A percentile compares a stretch with the other conserved stretches of the same genome.
These are phyloP conservation scores for Xylariales sp. DNA, from an alignment of 2,329 filamentous ascomycete species.

Conservation along the genomic window DNA sequence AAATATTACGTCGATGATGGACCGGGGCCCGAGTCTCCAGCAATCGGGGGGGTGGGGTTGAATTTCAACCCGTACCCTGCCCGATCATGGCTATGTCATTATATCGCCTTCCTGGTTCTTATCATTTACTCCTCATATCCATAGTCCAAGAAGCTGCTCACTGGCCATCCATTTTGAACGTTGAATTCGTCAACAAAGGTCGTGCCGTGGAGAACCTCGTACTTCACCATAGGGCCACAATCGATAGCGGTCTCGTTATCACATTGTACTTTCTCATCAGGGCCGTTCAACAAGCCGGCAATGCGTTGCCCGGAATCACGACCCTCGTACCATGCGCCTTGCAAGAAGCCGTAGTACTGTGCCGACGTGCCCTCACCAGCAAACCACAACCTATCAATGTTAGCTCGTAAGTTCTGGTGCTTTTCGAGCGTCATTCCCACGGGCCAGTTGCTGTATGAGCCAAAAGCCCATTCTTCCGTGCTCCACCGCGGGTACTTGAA, in stretches of 20 bases:
- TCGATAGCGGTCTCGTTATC: slow-evolving; percentile 42
- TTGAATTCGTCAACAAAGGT: slow-evolving; percentile 51
- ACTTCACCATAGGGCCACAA: slow-evolving; percentile 46
- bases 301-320: slow-evolving; percentile 59
- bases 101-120: not conserved
- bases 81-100: not conserved
- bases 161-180: slow-evolving; percentile 53
- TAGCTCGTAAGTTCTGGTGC: slow-evolving; percentile 76
- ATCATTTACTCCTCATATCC: slow-evolving; percentile 37
- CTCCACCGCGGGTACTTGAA: slow-evolving; percentile 73
- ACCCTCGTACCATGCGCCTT: slow-evolving; percentile 71
- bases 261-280: slow-evolving; percentile 31
- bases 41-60: not conserved
- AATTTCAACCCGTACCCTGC: not conserved
- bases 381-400: slow-evolving; percentile 70
- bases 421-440: slow-evolving; percentile 70
- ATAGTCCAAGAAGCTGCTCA: slow-evolving; percentile 51
- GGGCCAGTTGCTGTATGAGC: slow-evolving; percentile 77
- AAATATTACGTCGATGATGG: not conserved
- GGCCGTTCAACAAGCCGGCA: slow-evolving; percentile 51
- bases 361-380: slow-evolving; percentile 73
- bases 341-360: slow-evolving; percentile 74
- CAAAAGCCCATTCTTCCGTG: slow-evolving; percentile 60
- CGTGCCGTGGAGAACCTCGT: slow-evolving; percentile 52
- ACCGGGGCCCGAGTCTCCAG: not conserved